A percentile compares a stretch with the other conserved stretches of the same genome.
These are phyloP conservation scores for Schwanniomyces yamadae DNA, from an alignment of 805 yeast species.

Conservation along the genomic window DNA sequence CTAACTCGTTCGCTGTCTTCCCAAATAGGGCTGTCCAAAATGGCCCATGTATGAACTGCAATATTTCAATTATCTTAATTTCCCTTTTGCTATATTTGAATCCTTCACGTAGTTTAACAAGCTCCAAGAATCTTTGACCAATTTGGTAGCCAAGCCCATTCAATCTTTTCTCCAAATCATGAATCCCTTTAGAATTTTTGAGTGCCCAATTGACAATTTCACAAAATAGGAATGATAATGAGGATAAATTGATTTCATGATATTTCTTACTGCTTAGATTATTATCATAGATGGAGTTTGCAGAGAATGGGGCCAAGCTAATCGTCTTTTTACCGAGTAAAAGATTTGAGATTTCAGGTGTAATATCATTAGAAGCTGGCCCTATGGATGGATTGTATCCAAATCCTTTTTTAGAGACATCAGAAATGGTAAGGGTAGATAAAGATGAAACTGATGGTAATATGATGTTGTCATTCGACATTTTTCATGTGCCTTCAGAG, in stretches of 20 bases:
- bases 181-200: slow-evolving; percentile 60
- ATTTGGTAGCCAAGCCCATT: slow-evolving; percentile 76
- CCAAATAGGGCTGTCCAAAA: slow-evolving; percentile 79
- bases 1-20: slow-evolving; percentile 69
- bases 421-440: slow-evolving; percentile 28
- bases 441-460: slow-evolving; percentile 30
- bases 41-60: slow-evolving; percentile 69
- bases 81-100: slow-evolving; percentile 61
- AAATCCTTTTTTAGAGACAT: slow-evolving; percentile 29
- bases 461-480: slow-evolving; percentile 26
- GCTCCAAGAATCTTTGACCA: slow-evolving; percentile 70
- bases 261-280: slow-evolving; percentile 60
- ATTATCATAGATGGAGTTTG: slow-evolving; percentile 61
- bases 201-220: slow-evolving; percentile 70
- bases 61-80: slow-evolving; percentile 59
- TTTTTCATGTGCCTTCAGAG: too few relatives aligned
- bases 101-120: slow-evolving; percentile 68
- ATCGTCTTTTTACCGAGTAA: slow-evolving; percentile 32
- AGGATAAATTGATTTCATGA: slow-evolving; percentile 64
- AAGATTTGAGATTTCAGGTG: slow-evolving; percentile 35
- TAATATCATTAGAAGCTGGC: slow-evolving; percentile 38
- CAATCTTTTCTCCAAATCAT: slow-evolving; percentile 55
- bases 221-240: slow-evolving; percentile 67
- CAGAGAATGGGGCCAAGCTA: slow-evolving; percentile 32
- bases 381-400: slow-evolving; percentile 47